Evolutionary conservation across 306 rosid species (phyloP), one percentile per base, ranked within the genome.

Genomic region (Ammopiptanthus mongolicus): DNA sequence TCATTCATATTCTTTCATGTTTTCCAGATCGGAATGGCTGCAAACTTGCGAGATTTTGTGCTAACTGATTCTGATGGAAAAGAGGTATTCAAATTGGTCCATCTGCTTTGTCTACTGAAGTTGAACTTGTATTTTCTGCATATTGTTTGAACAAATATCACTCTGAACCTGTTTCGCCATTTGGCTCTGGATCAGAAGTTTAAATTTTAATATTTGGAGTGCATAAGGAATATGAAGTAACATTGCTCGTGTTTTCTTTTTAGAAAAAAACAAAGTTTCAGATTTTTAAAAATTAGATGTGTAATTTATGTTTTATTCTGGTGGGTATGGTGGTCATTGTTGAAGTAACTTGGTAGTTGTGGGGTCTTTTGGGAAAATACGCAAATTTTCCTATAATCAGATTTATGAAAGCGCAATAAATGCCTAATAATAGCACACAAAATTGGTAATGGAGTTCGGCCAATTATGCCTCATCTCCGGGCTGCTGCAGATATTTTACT

Each of bases 21-120:
- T 78, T 47, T 79, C 36, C 84, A 94, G 98, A 90, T 90, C 57
- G 97, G 91, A 55, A 90, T 95, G 96, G 98, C 98, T 79, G 97
- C 96, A 74, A 95, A 95, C 82, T 83, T 91, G 87, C 80, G 80
- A 73, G 93, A 91, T 76, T 90, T 84, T 85, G 88, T 90, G 78
- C 84, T 90, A 50, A 91, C 96, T 39, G 77, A 90, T 83, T 86
- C 71, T 82, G 82, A 84, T 50, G 96, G 98, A 72, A 78, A 90
- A 69, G 96, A 90, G 98, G 98, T 87, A 86, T 83, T 72, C 50
- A 36, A 65, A 50, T 53, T 58, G 71, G 50, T 57, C 70, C 58
- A 69, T 66, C 63, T 73, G 63, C 68, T 33, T 60, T 39, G 36
- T 62, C 34, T 78, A 44, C 51, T 58, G 33, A 57, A 79, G 37